phyloP scores from a whole-genome alignment of 116 monocot species.

The Posidonia oceanica region DNA sequence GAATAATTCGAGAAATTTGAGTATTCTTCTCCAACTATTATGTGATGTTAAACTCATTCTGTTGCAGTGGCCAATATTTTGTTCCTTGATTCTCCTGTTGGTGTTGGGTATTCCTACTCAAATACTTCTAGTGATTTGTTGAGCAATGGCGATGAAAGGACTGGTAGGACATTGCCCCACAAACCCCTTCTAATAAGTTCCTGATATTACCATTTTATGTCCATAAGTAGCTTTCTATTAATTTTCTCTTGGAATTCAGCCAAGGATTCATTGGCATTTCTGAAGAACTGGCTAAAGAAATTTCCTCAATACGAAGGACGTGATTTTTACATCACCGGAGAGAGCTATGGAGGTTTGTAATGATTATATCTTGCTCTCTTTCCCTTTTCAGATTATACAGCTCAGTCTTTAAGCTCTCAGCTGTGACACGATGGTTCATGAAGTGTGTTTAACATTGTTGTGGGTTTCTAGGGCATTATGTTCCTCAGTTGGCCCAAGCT shows the following conservation, averaged over 20 bases:
- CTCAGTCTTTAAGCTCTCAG: no score
- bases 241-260: constrained; percentile 25
- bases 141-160: constrained; percentile 76
- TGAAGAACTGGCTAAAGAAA: constrained; percentile 68
- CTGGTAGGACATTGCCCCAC: constrained; percentile 32
- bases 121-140: constrained; percentile 65
- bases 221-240: not conserved
- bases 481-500: constrained; percentile 86
- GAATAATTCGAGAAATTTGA: not conserved
- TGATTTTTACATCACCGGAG: constrained; percentile 83
- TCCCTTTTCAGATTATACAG: no score
- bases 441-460: not conserved
- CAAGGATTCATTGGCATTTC: constrained; percentile 67
- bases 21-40: not conserved
- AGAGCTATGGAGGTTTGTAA: constrained; percentile 75
- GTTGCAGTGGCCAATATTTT: constrained; percentile 79
- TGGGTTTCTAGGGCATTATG: constrained; percentile 69
- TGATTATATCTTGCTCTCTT: no score
- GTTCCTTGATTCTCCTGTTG: constrained; percentile 91
- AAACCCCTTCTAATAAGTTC: not conserved
- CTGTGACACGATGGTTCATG: no score
- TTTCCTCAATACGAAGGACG: constrained; percentile 74
- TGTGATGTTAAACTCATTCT: not conserved
- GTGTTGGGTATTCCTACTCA: constrained; percentile 89
- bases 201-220: not conserved